Percentiles rank a stretch among this genome's conserved stretches.
These are phyloP conservation scores for Manihot esculenta DNA, from an alignment of 441 rosid species.

Conservation along the genomic window DNA sequence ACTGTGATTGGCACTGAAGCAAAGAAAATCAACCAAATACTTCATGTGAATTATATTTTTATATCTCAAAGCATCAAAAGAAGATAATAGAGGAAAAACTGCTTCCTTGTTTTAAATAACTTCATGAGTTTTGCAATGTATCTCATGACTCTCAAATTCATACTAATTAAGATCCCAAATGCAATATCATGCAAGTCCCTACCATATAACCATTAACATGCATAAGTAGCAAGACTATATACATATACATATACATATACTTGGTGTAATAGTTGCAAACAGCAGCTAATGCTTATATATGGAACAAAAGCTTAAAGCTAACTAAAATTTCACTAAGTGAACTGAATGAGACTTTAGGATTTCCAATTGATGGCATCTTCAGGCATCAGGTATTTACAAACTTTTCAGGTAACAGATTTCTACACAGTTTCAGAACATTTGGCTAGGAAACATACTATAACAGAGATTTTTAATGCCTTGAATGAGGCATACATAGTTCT, in stretches of 20 bases:
- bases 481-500: background rate
- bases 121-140: background rate
- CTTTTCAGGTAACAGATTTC: background rate
- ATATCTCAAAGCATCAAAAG: constrained; percentile 2
- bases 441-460: background rate
- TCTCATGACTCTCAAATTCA: background rate
- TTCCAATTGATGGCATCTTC: background rate
- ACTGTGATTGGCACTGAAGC: constrained; percentile 92
- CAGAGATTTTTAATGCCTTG: background rate
- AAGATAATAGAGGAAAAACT: background rate
- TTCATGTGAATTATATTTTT: background rate
- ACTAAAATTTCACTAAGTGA: background rate
- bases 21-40: constrained; percentile 22
- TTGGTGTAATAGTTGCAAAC: background rate
- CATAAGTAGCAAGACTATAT: too few species aligned
- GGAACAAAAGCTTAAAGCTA: background rate
- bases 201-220: background rate
- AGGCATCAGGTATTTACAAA: background rate
- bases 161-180: background rate
- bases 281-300: too few species aligned
- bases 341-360: background rate
- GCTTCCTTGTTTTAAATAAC: constrained; percentile 1
- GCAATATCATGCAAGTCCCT: background rate
- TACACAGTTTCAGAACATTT: background rate
- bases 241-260: background rate